Percentiles rank a stretch among this genome's conserved stretches.
phyloP scores from a whole-genome alignment of 2,329 filamentous ascomycete genomes.

The Botrytis hyacinthi region DNA sequence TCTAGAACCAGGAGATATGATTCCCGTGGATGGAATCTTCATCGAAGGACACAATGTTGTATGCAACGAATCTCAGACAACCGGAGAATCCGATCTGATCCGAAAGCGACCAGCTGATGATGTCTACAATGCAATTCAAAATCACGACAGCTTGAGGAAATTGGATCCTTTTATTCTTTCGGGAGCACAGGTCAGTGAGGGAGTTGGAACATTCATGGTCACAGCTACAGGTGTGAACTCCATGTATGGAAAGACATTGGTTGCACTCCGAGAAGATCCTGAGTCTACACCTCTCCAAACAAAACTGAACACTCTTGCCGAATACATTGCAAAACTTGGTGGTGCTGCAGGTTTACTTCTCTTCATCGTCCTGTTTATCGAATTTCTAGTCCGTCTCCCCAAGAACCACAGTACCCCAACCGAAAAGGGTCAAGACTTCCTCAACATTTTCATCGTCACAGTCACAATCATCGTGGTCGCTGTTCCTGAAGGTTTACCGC shows the following conservation, averaged over 20 bases:
- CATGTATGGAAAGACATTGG: constrained; percentile 73
- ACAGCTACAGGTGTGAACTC: constrained; percentile 73
- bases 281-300: constrained; percentile 77
- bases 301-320: constrained; percentile 73
- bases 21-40: constrained; percentile 70
- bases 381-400: constrained; percentile 65
- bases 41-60: constrained; percentile 64
- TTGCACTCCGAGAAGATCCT: constrained; percentile 73
- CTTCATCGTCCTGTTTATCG: constrained; percentile 78
- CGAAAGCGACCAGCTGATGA: constrained; percentile 65
- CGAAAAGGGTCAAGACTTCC: constrained; percentile 59
- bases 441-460: constrained; percentile 62
- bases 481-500: constrained; percentile 63
- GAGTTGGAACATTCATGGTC: constrained; percentile 72
- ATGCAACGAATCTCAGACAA: constrained; percentile 73
- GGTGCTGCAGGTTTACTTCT: constrained; percentile 69
- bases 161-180: constrained; percentile 80
- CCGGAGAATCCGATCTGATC: constrained; percentile 71
- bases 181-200: constrained; percentile 73
- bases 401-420: constrained; percentile 47
- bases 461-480: constrained; percentile 69
- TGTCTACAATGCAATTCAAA: constrained; percentile 61
- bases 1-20: constrained; percentile 70
- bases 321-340: constrained; percentile 76
- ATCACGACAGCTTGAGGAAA: constrained; percentile 58